Conservation (phyloP, 306 rosid genomes). For the Mucuna pruriens region DNA sequence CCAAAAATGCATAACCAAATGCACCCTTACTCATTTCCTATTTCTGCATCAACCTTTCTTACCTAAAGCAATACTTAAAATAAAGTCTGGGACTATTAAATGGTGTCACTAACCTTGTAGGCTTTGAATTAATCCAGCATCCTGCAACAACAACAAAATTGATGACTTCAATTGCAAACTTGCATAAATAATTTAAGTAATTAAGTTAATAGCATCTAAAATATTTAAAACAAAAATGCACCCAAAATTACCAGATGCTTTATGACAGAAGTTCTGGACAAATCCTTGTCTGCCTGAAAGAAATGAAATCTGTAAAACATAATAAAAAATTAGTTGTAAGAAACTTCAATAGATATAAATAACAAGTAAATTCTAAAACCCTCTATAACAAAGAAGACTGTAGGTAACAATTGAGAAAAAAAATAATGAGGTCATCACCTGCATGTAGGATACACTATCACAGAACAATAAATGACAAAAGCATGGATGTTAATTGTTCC, state of each 20-base stretch:
- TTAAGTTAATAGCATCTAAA: not conserved
- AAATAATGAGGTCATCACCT: conserved; percentile 1
- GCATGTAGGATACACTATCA: not conserved
- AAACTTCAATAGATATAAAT: conserved; percentile 9
- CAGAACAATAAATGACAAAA: not conserved
- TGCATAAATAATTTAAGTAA: not conserved
- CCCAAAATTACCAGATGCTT: conserved; percentile 54
- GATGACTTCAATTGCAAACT: conserved; percentile 23
- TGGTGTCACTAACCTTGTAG: conserved; percentile 58
- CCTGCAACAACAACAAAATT: conserved; percentile 50
- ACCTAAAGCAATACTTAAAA: conserved; percentile 14
- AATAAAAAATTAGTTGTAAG: conserved; percentile 33
- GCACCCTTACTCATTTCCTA: conserved; percentile 10
- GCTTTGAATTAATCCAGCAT: conserved; percentile 45
- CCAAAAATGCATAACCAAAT: not conserved
- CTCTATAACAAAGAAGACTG: not conserved
- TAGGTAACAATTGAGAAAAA: not conserved
- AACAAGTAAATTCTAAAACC: conserved; percentile 1
- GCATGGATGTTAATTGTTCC: not conserved
- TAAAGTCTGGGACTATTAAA: conserved; percentile 14
- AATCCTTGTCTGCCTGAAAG: conserved; percentile 51
- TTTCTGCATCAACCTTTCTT: not conserved
- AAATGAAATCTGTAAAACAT: conserved; percentile 51
- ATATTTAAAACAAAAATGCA: not conserved
- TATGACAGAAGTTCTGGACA: conserved; percentile 52